Evolutionary conservation across 768 basidiomycete species (phyloP), one percentile per base, ranked within the genome.

Genomic region (Mycena filopes): DNA sequence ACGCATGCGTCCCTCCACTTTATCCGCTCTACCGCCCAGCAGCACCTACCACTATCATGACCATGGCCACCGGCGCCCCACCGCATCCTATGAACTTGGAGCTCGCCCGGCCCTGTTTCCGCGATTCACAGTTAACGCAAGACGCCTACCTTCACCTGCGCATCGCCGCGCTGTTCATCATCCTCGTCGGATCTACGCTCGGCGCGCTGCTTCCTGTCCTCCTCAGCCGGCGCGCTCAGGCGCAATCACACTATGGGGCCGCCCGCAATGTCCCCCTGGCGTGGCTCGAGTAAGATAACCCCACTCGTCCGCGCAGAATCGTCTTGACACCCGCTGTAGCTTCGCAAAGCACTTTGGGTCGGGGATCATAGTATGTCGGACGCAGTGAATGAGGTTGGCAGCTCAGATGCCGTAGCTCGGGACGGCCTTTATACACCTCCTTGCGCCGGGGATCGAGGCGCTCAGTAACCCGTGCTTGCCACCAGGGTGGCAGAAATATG

Each of bases 341-440:
- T 93, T 95, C 74, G 90, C 92, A 33, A 95, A 94, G 77, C 95
- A 91, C 76, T 96, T 96, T 77, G 95, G 95, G 28, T 94, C 93
- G 16, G 95, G 95, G 26, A 92, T 94, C 51, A 94, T 94, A 70
- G 92, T 93, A 62, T 70, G 89, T 81, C 18, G 6, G 10, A 45
- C 50, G 33, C 43, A 20, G 28, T 49, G 58, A 33, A 23, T 31
- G 49, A 31, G 55, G 51, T 21, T 50, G 65, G 11, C 66, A 43
- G 55, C 25, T n/a, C 29, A 92, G 90, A 90, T 61, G 93, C 94
- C 1, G 95, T 94, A 12, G 91, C 93, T 4, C 42, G 66, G 66
- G 20, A 67, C 66, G 29, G 60, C 60, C 16, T 97, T 94, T 75
- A 93, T 94, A 38, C 93, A 95, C 76, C 83, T 97, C 0, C 81